phyloP scores from a whole-genome alignment of 2,329 filamentous ascomycete genomes.

The Bipolaris victoriae region DNA sequence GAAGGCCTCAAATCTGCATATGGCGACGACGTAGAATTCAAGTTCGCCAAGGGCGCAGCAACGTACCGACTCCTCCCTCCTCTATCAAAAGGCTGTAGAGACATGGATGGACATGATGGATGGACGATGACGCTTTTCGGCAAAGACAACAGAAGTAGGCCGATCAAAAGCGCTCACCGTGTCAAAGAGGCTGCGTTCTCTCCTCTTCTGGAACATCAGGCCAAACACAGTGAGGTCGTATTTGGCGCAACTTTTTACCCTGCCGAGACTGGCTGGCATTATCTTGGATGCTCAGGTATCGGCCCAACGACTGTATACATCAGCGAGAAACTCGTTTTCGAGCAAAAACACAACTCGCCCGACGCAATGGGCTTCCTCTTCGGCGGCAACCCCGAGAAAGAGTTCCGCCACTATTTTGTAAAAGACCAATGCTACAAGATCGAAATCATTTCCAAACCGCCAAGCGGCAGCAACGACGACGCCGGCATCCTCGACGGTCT shows the following conservation, averaged over 20 bases:
- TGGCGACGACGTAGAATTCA: conserved; percentile 39
- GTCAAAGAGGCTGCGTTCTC: conserved; percentile 36
- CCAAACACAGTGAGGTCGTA: conserved; percentile 34
- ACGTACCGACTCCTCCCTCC: conserved; percentile 45
- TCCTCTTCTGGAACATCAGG: conserved; percentile 30
- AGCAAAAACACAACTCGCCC: conserved; percentile 57
- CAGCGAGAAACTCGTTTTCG: conserved; percentile 36
- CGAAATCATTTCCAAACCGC: conserved; percentile 64
- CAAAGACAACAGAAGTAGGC: conserved; percentile 27
- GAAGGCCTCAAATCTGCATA: conserved; percentile 36
- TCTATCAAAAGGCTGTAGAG: conserved; percentile 34
- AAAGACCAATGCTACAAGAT: conserved; percentile 66
- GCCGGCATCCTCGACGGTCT: conserved; percentile 37
- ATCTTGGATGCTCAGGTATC: conserved; percentile 44
- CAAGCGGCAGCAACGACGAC: conserved; percentile 52
- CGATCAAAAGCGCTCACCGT: conserved; percentile 30
- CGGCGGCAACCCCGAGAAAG: conserved; percentile 67
- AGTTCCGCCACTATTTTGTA: conserved; percentile 63
- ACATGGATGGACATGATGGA: conserved; percentile 36
- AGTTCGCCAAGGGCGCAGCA: conserved; percentile 43
- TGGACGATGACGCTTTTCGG: conserved; percentile 43
- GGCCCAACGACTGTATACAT: conserved; percentile 40
- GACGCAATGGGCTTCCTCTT: conserved; percentile 71
- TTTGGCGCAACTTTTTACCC: conserved; percentile 36
- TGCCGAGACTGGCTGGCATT: conserved; percentile 36